These are phyloP conservation scores for Cicer pinnatifidum DNA, from an alignment of 306 rosid species.

Conservation along the genomic window DNA sequence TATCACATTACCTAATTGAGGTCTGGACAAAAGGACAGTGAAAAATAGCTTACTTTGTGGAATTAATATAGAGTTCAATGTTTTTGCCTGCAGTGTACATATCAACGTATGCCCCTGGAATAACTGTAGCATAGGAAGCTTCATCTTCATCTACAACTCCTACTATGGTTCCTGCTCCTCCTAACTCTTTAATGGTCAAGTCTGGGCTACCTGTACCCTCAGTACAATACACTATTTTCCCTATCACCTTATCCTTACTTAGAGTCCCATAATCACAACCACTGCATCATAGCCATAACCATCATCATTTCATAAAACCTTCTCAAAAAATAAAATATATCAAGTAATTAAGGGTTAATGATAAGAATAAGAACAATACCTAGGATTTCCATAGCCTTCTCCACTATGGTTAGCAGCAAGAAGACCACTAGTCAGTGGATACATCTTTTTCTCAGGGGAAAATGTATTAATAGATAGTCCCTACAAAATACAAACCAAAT, in stretches of 20 bases:
- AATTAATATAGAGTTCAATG: constrained; percentile 67
- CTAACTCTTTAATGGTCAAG: constrained; percentile 49
- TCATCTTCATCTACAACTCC: constrained; percentile 46
- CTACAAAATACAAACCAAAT: constrained; percentile 44
- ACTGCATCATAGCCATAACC: constrained; percentile 49
- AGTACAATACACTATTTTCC: constrained; percentile 70
- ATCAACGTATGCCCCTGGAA: constrained; percentile 57
- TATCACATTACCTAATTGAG: not conserved
- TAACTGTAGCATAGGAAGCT: constrained; percentile 47
- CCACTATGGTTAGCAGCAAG: constrained; percentile 53
- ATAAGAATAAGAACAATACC: constrained; percentile 46
- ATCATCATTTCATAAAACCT: constrained; percentile 32
- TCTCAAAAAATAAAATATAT: not conserved
- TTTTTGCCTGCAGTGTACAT: constrained; percentile 43
- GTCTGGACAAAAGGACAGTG: not conserved
- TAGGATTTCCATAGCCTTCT: constrained; percentile 52
- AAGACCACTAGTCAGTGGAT: constrained; percentile 66
- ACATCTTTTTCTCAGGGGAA: constrained; percentile 61
- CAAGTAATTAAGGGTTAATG: not conserved
- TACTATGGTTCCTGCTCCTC: constrained; percentile 68
- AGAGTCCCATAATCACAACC: constrained; percentile 70
- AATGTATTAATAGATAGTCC: constrained; percentile 77
- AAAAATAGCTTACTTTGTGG: constrained; percentile 62
- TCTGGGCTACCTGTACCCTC: constrained; percentile 52
- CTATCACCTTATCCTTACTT: constrained; percentile 59